These are phyloP conservation scores for Penicillium sclerotiorum DNA, from an alignment of 2,329 filamentous ascomycete species.

Conservation along the genomic window DNA sequence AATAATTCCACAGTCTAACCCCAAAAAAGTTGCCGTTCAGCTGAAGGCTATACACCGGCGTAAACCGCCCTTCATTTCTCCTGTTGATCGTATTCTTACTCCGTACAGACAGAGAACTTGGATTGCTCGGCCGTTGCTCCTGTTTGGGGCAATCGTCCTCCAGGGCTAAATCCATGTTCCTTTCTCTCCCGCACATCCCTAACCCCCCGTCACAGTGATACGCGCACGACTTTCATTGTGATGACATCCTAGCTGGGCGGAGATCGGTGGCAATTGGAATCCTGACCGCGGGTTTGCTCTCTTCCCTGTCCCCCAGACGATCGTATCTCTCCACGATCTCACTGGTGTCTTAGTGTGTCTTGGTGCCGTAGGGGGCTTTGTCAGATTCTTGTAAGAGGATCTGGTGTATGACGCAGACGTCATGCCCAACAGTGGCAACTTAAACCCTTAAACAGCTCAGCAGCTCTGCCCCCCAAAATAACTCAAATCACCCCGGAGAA, in stretches of 20 bases:
- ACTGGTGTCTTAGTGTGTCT: background rate
- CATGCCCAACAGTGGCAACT: conserved; percentile 2
- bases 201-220: no score
- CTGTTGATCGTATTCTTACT: background rate
- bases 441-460: background rate
- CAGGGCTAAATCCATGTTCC: background rate
- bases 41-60: no score
- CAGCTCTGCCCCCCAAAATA: background rate
- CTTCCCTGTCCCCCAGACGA: background rate
- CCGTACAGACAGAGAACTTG: no score
- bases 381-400: background rate
- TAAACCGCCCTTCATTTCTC: background rate
- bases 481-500: background rate
- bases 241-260: background rate
- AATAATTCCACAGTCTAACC: no score
- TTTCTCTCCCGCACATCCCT: no score
- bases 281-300: background rate
- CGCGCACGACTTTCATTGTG: background rate
- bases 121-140: background rate
- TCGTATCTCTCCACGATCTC: background rate
- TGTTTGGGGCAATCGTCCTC: background rate
- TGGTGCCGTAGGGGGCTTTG: background rate
- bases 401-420: conserved; percentile 1
- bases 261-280: conserved; percentile 5
- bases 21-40: no score